Evolutionary conservation across 441 rosid genomes (phyloP), one percentile per base, ranked within the genome.

Genomic region (Daphne laureola): DNA sequence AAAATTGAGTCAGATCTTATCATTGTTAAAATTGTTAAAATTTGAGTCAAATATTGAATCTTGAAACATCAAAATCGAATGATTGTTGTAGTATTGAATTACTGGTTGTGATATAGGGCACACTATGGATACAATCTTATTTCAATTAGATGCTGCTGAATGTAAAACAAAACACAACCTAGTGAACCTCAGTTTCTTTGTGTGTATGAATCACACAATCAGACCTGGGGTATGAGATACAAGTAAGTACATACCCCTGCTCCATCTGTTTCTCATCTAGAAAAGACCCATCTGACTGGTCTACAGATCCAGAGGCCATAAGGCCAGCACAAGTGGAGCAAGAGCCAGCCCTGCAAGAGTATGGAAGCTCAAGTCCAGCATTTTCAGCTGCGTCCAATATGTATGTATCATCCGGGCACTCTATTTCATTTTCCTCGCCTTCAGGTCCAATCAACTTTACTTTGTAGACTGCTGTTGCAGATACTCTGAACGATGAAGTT

Each of bases 341-440:
- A 0, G 95, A 82, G 3, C 95, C 97, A 0, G 93, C 97, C 65
- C 88, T 67, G 74, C 95, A 90, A 1, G 93, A 86, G 59, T 80
- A 86, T 2, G 97, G 97, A 70, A 86, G 67, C n/a, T 89, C 97
- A 7, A 82, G 36, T 51, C 90, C 95, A 0, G 84, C 93, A 17
- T 57, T 49, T 65, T 86, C 95, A 12, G 90, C 90, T 3, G 93
- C 63, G 49, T 86, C 97, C 7, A 89, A 68, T 43, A 89, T 78
- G 75, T 80, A 89, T 0, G 73, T 23, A 54, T 82, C 90, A 1
- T 78, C 88, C 0, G 70, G 72, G n/a, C 83, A 92, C 2, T 86
- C 90, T 0, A n/a, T n/a, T n/a, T n/a, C n/a, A n/a, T n/a, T n/a
- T n/a, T n/a, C n/a, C n/a, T n/a, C n/a, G n/a, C n/a, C n/a, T n/a